Base-by-base conservation (phyloP, 805 yeast species). In the Suhomyces pyralidae region DNA sequence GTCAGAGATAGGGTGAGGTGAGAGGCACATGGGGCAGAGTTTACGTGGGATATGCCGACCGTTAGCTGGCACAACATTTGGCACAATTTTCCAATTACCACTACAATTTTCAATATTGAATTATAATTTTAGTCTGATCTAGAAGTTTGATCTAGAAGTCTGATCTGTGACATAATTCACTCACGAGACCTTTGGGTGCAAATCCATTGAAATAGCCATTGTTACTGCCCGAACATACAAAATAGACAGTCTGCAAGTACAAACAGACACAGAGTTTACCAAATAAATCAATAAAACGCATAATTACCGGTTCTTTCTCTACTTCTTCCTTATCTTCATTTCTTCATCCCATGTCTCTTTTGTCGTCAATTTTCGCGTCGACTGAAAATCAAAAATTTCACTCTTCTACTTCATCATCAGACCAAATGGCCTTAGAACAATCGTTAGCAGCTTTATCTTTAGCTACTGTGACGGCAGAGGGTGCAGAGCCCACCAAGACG, bases 361-460 rank as follows among this genome's bases (percentile, higher is more conserved):
- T 36, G 7, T 9, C 2, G 28, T 2, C 14, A 12, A 28, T 38
- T 19, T 38, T 19, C 42, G 42, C 42, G 42, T 38, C 42, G 42
- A 17, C 42, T 15, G 5, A 38, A 15, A 22, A 22, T 22, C 25
- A 22, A 22, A 38, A 38, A 17, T 38, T 38, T 19, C 12, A 38
- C 42, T 17, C 20, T 38, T 38, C 42, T 17, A 38, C 20, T 19
- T 19, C 22, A 17, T 19, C 42, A 17, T 38, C 24, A 38, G 42
- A 38, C 26, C 50, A 52, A 43, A 85, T 86, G 90, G 82, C 89
- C 46, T 77, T 86, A 58, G 89, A 83, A 75, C 82, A 85, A 62
- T 73, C 86, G 20, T 80, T 88, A 59, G 83, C 90, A 45, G 79
- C 84, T 46, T 75, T 88, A 55, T 85, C 91, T 42, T 70, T 86